phyloP scores from a whole-genome alignment of 1,139 yeast genomes.

The Debaryomycetaceae sp. region DNA sequence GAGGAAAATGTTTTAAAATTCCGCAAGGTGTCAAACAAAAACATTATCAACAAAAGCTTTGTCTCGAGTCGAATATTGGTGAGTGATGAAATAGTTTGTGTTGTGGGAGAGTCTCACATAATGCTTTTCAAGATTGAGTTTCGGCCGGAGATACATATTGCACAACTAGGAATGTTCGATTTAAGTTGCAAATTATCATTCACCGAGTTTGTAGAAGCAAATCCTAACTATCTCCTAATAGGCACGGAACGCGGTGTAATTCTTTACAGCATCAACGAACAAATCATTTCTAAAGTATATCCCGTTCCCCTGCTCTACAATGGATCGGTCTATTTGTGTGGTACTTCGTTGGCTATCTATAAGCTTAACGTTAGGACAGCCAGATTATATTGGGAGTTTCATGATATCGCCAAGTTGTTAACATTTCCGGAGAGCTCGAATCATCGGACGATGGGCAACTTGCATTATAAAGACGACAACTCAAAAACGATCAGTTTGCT shows the following conservation, averaged over 20 bases:
- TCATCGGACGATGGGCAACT: constrained; percentile 5
- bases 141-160: background rate
- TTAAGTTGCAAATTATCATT: background rate
- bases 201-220: background rate
- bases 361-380: background rate
- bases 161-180: background rate
- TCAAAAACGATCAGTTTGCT: constrained; percentile 7
- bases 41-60: background rate
- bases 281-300: background rate
- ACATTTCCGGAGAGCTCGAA: constrained; percentile 6
- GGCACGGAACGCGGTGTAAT: background rate
- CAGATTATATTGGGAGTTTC: background rate
- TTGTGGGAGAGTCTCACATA: background rate
- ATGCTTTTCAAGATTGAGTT: background rate
- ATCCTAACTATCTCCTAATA: background rate
- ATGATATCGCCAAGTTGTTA: background rate
- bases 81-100: background rate
- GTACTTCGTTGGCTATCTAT: background rate
- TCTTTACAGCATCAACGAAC: background rate
- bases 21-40: background rate
- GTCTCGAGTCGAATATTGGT: background rate
- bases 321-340: background rate
- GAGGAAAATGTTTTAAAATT: background rate
- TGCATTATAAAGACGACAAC: constrained; percentile 7
- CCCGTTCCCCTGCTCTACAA: background rate